These are phyloP conservation scores for Talaromyces sp. DNA, from an alignment of 2,329 filamentous ascomycete species.

Conservation along the genomic window DNA sequence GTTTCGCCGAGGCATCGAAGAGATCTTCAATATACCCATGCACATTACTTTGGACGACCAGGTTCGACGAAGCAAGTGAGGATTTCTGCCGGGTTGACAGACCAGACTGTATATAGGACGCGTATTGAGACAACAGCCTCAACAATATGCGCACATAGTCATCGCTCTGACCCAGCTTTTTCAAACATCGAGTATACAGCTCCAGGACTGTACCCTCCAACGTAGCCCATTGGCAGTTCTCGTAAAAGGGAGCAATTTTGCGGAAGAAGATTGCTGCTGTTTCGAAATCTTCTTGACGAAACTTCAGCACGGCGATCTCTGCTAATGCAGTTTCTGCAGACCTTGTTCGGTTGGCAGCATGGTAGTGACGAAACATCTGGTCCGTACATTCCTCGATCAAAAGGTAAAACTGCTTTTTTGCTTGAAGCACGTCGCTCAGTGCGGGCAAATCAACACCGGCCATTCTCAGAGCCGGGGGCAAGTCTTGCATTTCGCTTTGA, in stretches of 20 bases:
- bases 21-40: constrained; percentile 36
- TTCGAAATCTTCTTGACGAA: constrained; percentile 65
- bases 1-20: constrained; percentile 42
- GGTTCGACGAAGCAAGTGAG: constrained; percentile 24
- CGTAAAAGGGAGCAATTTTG: constrained; percentile 72
- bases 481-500: not conserved
- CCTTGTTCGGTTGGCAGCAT: constrained; percentile 70
- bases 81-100: constrained; percentile 26
- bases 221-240: constrained; percentile 68
- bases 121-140: constrained; percentile 51
- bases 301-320: constrained; percentile 82
- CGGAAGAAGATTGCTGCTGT: constrained; percentile 74
- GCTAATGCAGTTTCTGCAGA: constrained; percentile 72
- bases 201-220: constrained; percentile 79
- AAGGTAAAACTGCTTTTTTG: constrained; percentile 58
- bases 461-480: constrained; percentile 6
- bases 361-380: constrained; percentile 75
- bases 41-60: constrained; percentile 24
- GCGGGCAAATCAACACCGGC: constrained; percentile 52
- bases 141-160: constrained; percentile 74
- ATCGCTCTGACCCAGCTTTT: constrained; percentile 67
- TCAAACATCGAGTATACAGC: constrained; percentile 79
- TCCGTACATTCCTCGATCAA: constrained; percentile 76
- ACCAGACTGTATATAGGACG: constrained; percentile 26
- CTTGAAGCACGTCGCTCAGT: constrained; percentile 57